These are phyloP conservation scores for Boletus rubroflammeus DNA, from an alignment of 768 basidiomycete species.

Conservation along the genomic window DNA sequence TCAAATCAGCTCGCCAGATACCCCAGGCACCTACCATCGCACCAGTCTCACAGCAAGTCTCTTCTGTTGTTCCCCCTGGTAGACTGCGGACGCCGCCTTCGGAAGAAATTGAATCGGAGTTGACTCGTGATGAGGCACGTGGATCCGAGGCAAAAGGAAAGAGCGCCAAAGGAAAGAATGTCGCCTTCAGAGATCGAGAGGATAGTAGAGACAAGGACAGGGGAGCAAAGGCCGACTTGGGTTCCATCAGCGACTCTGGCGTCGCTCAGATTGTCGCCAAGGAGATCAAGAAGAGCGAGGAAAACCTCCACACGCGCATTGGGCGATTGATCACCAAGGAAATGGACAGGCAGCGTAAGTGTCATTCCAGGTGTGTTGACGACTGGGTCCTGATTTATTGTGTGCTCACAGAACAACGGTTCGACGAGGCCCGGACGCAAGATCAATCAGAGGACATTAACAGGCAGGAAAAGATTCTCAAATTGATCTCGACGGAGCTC, in stretches of 20 bases:
- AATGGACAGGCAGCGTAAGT: conserved; percentile 86
- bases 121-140: conserved; percentile 56
- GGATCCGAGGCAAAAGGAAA: conserved; percentile 48
- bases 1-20: conserved; percentile 27
- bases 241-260: conserved; percentile 46
- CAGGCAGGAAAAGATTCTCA: conserved; percentile 85
- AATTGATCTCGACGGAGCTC: conserved; percentile 81
- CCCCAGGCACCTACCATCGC: conserved; percentile 26
- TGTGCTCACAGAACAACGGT: conserved; percentile 60
- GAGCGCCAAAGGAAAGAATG: conserved; percentile 52
- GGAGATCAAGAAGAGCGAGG: conserved; percentile 83
- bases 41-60: conserved; percentile 12
- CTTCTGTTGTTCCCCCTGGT: conserved; percentile 32
- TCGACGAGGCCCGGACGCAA: conserved; percentile 75
- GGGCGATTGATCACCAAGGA: conserved; percentile 80
- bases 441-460: conserved; percentile 80
- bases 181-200: conserved; percentile 59
- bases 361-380: conserved; percentile 4
- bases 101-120: conserved; percentile 70
- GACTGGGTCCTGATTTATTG: conserved; percentile 3
- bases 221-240: conserved; percentile 24
- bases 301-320: conserved; percentile 70
- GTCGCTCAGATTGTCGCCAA: conserved; percentile 60
- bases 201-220: conserved; percentile 41
- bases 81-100: conserved; percentile 67